phyloP scores from a whole-genome alignment of 2,329 filamentous ascomycete genomes.

The Epichloe bromicola region DNA sequence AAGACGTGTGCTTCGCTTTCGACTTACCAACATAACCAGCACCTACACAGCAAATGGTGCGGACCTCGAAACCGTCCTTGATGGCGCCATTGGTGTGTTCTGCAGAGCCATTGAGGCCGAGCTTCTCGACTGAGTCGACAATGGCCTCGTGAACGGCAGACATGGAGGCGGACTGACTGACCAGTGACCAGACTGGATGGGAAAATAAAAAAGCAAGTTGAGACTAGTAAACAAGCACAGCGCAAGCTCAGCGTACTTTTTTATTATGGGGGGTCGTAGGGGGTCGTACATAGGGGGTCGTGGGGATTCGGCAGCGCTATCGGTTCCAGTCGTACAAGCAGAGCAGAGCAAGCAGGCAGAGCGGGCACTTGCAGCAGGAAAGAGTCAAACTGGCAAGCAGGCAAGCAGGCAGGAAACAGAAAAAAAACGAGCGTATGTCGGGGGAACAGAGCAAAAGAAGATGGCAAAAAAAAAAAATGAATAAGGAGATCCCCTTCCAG shows the following conservation, averaged over 20 bases:
- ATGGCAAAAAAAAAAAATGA: too few relatives aligned
- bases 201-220: too few relatives aligned
- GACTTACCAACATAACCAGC: slow-evolving; percentile 62
- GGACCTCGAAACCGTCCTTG: slow-evolving; percentile 24
- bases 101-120: slow-evolving; percentile 21
- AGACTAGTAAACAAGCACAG: too few relatives aligned
- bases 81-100: slow-evolving; percentile 17
- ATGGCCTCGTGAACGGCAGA: slow-evolving; percentile 11
- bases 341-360: background rate
- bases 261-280: too few relatives aligned
- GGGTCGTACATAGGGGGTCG: too few relatives aligned
- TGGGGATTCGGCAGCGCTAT: too few relatives aligned
- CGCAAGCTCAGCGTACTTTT: too few relatives aligned
- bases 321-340: too few relatives aligned
- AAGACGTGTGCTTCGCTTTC: background rate
- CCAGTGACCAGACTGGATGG: background rate
- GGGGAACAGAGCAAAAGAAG: background rate
- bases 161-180: slow-evolving; percentile 8
- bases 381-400: too few relatives aligned
- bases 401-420: background rate
- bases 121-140: slow-evolving; percentile 18
- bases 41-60: slow-evolving; percentile 59
- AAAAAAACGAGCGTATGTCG: background rate
- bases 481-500: background rate
- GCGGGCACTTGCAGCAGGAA: background rate